Conservation (phyloP, 192 early-diverging fungal species). For the Gryganskiella cystojenkinii region DNA sequence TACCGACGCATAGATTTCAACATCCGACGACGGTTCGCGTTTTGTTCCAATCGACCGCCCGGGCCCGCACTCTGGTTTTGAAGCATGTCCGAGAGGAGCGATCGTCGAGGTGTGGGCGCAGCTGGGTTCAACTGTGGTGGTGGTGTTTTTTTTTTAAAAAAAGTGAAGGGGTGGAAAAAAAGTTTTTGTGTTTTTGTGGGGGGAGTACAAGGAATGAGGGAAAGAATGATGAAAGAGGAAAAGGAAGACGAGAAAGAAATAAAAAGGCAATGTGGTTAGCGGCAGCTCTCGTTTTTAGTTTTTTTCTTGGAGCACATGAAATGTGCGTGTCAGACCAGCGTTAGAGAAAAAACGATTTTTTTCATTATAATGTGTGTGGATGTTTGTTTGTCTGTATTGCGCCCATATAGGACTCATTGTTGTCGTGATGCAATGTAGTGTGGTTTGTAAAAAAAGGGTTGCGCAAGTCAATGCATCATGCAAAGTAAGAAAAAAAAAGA, state of each 20-base stretch:
- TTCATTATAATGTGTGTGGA: no score
- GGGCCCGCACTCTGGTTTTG: constrained; percentile 27
- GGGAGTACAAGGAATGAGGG: not conserved
- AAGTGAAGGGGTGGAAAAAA: not conserved
- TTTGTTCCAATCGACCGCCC: constrained; percentile 33
- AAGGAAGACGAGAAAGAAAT: constrained; percentile 9
- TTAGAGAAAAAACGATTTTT: no score
- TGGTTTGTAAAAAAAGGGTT: not conserved
- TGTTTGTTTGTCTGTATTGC: no score
- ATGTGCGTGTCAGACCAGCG: no score
- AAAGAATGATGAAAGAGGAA: constrained; percentile 8
- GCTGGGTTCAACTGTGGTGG: constrained; percentile 33
- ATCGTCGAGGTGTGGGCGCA: constrained; percentile 33
- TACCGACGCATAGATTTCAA: constrained; percentile 51
- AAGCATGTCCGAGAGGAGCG: constrained; percentile 45
- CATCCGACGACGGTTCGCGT: constrained; percentile 43
- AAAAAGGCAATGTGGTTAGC: no score
- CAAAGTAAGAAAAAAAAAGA: not conserved
- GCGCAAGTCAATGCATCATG: constrained; percentile 1
- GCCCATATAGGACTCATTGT: no score
- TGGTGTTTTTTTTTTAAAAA: no score
- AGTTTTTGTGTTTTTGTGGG: not conserved
- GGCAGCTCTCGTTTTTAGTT: no score
- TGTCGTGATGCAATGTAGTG: no score
- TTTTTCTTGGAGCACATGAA: no score